Evolutionary conservation across 495 filamentous ascomycete genomes (phyloP), one percentile per base, ranked within the genome.

Genomic region (Darksidea phi): DNA sequence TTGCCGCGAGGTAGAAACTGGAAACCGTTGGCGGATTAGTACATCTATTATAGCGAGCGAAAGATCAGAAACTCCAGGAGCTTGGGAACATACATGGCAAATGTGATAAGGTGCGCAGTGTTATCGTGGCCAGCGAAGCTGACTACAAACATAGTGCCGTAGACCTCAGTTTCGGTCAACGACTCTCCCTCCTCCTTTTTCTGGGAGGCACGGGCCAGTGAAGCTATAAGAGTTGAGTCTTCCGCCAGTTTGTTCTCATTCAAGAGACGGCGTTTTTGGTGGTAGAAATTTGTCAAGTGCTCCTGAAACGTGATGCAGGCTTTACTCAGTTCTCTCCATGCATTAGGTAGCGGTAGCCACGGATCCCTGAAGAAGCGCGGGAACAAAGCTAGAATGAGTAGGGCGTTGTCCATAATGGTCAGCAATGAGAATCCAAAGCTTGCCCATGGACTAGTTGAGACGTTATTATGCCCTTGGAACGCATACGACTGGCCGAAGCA

Each of bases 121-220:
- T 61, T 68, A 10, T 68, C 66, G 64, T 49, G 54, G n/a, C 66
- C 66, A 1, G 66, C 66, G 25, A 65, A 21, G 34, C 51, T 61
- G 61, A 65, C 65, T 11, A 68, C 38, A 24, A 68, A 68, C 11
- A 68, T 68, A 43, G 81, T 82, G 21, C 80, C 78, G 11, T 75
- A 66, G 24, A 82, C 72, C 45, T 83, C 79, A 3, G 68, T 54
- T 10, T 72, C 70, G 4, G 73, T 66, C 6, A 7, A 50, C n/a
- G n/a, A n/a, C n/a, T n/a, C n/a, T n/a, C n/a, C n/a, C 0, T 6
- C 75, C 70, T 57, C 62, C 38, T 53, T 36, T 26, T 67, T 60
- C 59, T 66, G 67, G 37, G 49, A 32, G 7, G 37, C 58, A 4
- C 50, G 49, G 18, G 48, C 42, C 11, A 61, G 38, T 41, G 49